A percentile compares a stretch with the other conserved stretches of the same genome.
These are phyloP conservation scores for Umbelopsis ramanniana DNA, from an alignment of 192 early-diverging fungal genomes.

Conservation along the genomic window DNA sequence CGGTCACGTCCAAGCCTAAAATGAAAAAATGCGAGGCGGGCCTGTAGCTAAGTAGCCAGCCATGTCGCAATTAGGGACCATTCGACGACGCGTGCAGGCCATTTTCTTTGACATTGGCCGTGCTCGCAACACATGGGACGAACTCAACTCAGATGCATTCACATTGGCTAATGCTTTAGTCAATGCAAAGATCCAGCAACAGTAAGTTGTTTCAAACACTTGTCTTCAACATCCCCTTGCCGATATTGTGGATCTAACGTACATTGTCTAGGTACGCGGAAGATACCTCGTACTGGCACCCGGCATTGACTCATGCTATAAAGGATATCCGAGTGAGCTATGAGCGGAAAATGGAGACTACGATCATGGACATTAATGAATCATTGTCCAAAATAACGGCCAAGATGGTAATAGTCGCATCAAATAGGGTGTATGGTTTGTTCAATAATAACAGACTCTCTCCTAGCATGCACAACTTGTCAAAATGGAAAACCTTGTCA, in stretches of 20 bases:
- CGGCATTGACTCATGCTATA: conserved; percentile 18
- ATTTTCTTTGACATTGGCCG: conserved; percentile 35
- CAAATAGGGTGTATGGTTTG: background rate
- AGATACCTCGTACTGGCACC: conserved; percentile 39
- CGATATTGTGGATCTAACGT: too few relatives aligned
- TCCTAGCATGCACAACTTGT: conserved; percentile 25
- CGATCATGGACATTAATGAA: conserved; percentile 1
- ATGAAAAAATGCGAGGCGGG: too few relatives aligned
- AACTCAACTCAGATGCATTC: conserved; percentile 34
- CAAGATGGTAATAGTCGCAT: conserved; percentile 21
- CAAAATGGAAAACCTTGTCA: conserved; percentile 31
- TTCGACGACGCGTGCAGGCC: conserved; percentile 34
- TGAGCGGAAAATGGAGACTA: conserved; percentile 28
- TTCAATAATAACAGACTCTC: background rate
- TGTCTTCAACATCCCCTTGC: too few relatives aligned
- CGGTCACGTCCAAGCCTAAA: too few relatives aligned
- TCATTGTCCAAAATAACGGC: conserved; percentile 12
- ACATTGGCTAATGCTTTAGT: conserved; percentile 28
- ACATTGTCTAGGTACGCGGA: conserved; percentile 32
- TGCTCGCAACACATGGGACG: conserved; percentile 33
- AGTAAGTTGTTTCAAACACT: conserved; percentile 21
- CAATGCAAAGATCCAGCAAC: conserved; percentile 36
- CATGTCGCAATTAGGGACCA: conserved; percentile 27
- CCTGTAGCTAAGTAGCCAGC: too few relatives aligned
- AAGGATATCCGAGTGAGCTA: conserved; percentile 27